Conservation (phyloP, 345 rosid species). For the Citrus inodora region DNA sequence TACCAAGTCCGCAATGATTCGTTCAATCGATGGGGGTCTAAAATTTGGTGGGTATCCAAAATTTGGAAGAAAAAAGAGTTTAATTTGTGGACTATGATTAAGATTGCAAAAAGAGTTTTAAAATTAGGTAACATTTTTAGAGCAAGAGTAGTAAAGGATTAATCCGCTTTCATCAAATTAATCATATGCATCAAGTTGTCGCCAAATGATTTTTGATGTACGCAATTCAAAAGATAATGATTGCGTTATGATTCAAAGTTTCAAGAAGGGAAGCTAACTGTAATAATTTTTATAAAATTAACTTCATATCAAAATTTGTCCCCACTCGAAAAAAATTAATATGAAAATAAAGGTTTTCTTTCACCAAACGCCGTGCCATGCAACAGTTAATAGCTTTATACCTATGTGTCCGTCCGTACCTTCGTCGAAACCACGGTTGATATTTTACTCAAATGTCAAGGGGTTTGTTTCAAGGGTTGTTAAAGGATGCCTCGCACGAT, state of each 20-base stretch:
- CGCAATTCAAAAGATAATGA: neutral
- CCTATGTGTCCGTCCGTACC: neutral
- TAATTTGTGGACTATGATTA: neutral
- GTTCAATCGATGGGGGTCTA: conserved; percentile 3
- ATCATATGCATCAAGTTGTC: neutral
- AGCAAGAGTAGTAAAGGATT: neutral
- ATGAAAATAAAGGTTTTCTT: too few species aligned
- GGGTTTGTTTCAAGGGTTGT: too few species aligned
- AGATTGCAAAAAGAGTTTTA: neutral
- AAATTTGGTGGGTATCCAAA: neutral
- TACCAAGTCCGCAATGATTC: conserved; percentile 12
- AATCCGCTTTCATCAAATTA: neutral
- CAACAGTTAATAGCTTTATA: neutral
- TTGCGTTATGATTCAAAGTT: neutral
- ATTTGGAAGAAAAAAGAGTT: neutral
- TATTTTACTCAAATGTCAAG: too few species aligned
- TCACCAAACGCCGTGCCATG: neutral
- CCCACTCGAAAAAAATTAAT: too few species aligned
- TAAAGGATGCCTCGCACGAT: too few species aligned
- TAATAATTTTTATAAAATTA: too few species aligned
- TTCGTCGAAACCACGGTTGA: neutral
- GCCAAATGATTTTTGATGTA: neutral
- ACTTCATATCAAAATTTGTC: too few species aligned
- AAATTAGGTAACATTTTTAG: neutral
- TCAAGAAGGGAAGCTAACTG: too few species aligned